phyloP scores from a whole-genome alignment of 352 stramenopile genomes.

The Pseudoperonospora humuli region DNA sequence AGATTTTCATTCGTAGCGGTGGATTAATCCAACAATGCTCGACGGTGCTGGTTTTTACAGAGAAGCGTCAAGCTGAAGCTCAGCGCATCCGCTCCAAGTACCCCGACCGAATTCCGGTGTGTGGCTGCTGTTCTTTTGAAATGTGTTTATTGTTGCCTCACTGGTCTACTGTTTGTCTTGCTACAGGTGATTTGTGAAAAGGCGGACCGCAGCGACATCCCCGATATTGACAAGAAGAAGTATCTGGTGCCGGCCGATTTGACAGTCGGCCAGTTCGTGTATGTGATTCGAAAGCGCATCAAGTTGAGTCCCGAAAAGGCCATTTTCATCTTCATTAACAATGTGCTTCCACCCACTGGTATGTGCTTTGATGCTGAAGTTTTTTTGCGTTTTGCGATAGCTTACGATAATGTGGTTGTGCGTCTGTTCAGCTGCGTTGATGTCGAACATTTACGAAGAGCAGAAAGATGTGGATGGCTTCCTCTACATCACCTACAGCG shows the following conservation, averaged over 20 bases:
- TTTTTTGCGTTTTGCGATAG: background rate
- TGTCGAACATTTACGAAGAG: conserved; percentile 99
- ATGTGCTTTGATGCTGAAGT: conserved; percentile 1
- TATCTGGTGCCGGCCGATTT: conserved; percentile 96
- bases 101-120: conserved; percentile 94
- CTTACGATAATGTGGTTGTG: background rate
- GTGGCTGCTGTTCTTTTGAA: background rate
- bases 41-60: conserved; percentile 31
- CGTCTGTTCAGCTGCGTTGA: conserved; percentile 81
- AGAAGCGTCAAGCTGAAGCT: conserved; percentile 96
- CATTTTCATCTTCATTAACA: conserved; percentile 99
- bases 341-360: conserved; percentile 95
- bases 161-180: background rate
- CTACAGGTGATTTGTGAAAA: conserved; percentile 88
- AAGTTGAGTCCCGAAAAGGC: conserved; percentile 96
- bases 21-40: conserved; percentile 11
- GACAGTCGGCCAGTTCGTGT: conserved; percentile 98
- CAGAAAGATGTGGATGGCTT: conserved; percentile 98
- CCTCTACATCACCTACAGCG: conserved; percentile 99
- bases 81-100: conserved; percentile 98
- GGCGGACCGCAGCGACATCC: conserved; percentile 96
- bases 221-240: conserved; percentile 99
- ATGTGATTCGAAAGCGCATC: conserved; percentile 99
- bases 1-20: too few species aligned
- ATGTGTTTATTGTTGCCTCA: background rate